Evolutionary conservation across 108 stramenopile species (phyloP), one percentile per base, ranked within the genome.

Genomic region (Nitzschia sp.): DNA sequence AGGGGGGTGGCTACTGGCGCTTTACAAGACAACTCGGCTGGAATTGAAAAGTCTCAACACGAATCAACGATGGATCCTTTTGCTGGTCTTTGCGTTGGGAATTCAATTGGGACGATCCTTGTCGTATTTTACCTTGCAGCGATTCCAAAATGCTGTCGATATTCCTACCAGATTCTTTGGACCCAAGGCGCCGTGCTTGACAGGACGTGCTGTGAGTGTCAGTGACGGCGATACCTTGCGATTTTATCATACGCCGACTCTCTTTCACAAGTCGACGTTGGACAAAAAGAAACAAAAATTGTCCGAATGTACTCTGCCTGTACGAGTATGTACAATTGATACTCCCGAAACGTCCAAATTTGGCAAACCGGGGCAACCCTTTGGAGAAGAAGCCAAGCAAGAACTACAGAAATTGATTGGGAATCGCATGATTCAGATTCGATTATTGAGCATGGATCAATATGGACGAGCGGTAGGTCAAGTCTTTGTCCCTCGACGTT

Each of bases 151-250:
- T 19, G 63, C 69, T 0, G 19, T 33, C 16, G 80, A 81, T 23
- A 82, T 82, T 27, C 76, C 80, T 13, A 41, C 60, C 2, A n/a
- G 3, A 2, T 65, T 28, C 33, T 72, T 77, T 64, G 82, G 82
- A 22, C 62, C 75, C 1, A 47, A 27, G 26, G 53, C 63, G 1
- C 67, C 67, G 1, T 19, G 34, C 9, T 55, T 83, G 47, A 11
- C 3, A 0, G 82, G 82, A 30, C 66, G 82, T 19, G 82, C 55
- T 59, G 78, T 75, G 0, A 58, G 61, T 25, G 67, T 79, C 36
- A 75, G 57, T 19, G 82, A 83, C 38, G 82, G 82, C 25, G 82
- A 83, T 62, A 83, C 82, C 28, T 45, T 83, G 56, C 76, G 82
- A n/a, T 73, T 83, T 23, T 69, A 63, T 16, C 82, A 83, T 73